A percentile compares a stretch with the other conserved stretches of the same genome.
These are phyloP conservation scores for Leccinum incarnatum DNA, from an alignment of 768 basidiomycete species.

Conservation along the genomic window DNA sequence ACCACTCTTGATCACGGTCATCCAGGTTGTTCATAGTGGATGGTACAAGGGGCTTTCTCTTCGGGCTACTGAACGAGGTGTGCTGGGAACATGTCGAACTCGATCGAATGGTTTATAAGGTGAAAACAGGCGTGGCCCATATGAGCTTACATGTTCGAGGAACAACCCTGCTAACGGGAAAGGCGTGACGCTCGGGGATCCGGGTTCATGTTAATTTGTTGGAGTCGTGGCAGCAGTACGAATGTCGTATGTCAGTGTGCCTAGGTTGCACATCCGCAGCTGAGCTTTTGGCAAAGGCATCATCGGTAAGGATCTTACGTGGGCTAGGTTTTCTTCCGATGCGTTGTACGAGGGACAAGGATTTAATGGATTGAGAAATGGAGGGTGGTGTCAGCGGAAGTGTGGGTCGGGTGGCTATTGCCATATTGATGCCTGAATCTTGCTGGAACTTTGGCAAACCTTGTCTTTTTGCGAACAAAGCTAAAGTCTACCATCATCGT, in stretches of 20 bases:
- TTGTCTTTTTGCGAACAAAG: too few species aligned
- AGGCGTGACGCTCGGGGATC: background rate
- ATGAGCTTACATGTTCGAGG: background rate
- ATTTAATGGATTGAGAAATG: too few species aligned
- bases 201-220: background rate
- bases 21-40: background rate
- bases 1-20: background rate
- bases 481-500: too few species aligned
- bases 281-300: too few species aligned
- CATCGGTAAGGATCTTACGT: too few species aligned
- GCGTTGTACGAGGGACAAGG: too few species aligned
- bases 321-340: too few species aligned
- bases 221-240: background rate
- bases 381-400: too few species aligned
- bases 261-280: too few species aligned
- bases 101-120: slow-evolving; percentile 7
- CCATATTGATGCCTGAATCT: too few species aligned
- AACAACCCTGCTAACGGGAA: background rate
- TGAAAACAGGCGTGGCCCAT: background rate
- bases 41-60: background rate
- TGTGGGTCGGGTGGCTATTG: too few species aligned
- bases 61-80: background rate
- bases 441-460: too few species aligned
- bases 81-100: background rate
- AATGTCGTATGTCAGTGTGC: background rate